Evolutionary conservation across 306 rosid species (phyloP).

Genomic region (Begonia peltatifolia): DNA sequence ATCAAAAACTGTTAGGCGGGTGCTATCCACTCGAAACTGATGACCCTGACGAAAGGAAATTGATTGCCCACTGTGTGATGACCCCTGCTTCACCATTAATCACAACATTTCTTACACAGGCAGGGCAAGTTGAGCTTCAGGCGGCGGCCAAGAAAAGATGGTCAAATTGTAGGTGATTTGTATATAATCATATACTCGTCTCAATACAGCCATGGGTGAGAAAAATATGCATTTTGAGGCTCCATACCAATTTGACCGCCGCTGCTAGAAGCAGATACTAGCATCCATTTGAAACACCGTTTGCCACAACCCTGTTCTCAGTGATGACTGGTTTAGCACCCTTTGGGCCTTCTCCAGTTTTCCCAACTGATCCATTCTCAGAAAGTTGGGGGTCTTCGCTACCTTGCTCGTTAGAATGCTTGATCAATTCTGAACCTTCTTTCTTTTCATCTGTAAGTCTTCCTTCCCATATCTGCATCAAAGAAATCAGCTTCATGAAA

Average conservation of each 20-base stretch:
- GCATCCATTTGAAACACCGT: constrained; percentile 71
- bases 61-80: constrained; percentile 19
- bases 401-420: constrained; percentile 10
- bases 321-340: constrained; percentile 57
- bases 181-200: too few relatives aligned
- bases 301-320: constrained; percentile 41
- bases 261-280: constrained; percentile 10
- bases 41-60: constrained; percentile 13
- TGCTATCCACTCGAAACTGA: constrained; percentile 44
- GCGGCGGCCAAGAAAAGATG: too few relatives aligned
- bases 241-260: too few relatives aligned
- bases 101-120: background rate
- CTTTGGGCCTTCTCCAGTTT: constrained; percentile 72
- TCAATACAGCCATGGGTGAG: too few relatives aligned
- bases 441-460: constrained; percentile 63
- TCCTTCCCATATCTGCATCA: constrained; percentile 80
- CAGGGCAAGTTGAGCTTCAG: too few relatives aligned
- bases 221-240: too few relatives aligned
- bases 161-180: too few relatives aligned
- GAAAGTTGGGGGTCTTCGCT: constrained; percentile 13
- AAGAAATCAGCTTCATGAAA: too few relatives aligned
- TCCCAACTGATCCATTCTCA: constrained; percentile 35
- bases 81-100: constrained; percentile 20
- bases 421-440: constrained; percentile 33
- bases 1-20: constrained; percentile 49